Base-by-base conservation (phyloP, 495 filamentous ascomycete genomes). In the Evernia prunastri region DNA sequence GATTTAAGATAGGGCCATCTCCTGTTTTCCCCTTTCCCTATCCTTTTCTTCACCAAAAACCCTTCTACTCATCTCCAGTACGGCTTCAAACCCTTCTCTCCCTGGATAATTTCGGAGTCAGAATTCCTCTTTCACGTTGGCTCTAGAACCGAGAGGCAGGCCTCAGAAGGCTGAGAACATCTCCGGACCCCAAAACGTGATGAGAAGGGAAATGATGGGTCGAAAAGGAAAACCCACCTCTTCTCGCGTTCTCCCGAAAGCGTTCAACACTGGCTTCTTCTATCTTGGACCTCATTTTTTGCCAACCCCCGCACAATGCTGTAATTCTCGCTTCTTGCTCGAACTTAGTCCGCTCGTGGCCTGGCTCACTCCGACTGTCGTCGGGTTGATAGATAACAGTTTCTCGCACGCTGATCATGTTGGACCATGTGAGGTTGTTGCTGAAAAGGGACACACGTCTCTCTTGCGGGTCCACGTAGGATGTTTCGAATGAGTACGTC, bases 381-480 rank as follows among this genome's bases (percentile, higher is more conserved):
- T 77, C 77, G 0, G 89, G 92, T 59, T 82, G 78, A 73, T 97
- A 98, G 39, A 87, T 75, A 60, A 96, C 91, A 10, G 90, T 97
- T 76, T 98, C 94, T 67, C 89, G 86, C 27, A 96, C 91, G 63
- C 79, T 88, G 67, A 98, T 80, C 31, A 97, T 81, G 71, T 96
- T 95, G 56, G 85, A 85, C 79, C 82, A 92, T 6, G 94, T 96
- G 63, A 98, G 82, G 73, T 98, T 98, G 68, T 86, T 87, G 15
- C 89, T 92, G 72, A 89, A 89, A 88, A 97, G 96, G 56, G 91
- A 96, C 66, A 98, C 91, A 59, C 87, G 93, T 76, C 91, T 90
- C 49, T 79, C 76, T 29, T 69, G 70, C 10, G 89, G 91, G 74
- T 96, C 89, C 70, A 97, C 92, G 74, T 97, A 96, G 53, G 90